Conservation (phyloP, 2,329 filamentous ascomycete species). For the Fusarium abutilonis region DNA sequence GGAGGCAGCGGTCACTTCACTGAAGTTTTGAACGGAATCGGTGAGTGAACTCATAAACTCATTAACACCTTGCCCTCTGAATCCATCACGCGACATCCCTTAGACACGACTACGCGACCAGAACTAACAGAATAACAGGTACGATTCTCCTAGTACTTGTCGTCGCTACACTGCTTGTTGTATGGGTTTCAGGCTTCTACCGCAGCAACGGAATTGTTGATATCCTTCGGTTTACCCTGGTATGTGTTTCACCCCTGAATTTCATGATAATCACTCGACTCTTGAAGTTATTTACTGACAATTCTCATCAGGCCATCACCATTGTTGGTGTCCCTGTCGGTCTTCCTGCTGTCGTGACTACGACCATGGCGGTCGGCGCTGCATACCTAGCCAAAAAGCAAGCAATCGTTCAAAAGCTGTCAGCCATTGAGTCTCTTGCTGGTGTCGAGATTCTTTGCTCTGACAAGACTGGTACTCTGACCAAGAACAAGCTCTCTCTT, state of each 20-base stretch:
- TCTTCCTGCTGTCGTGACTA: slow-evolving; percentile 92
- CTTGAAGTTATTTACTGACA: too few species aligned
- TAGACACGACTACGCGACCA: too few species aligned
- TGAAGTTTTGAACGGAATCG: slow-evolving; percentile 87
- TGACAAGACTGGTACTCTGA: slow-evolving; percentile 92
- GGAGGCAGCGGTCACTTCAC: slow-evolving; percentile 86
- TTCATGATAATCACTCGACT: too few species aligned
- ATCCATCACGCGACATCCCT: too few species aligned
- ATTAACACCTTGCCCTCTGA: too few species aligned
- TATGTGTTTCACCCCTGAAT: too few species aligned
- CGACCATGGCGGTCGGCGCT: slow-evolving; percentile 93
- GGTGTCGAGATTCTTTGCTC: slow-evolving; percentile 95
- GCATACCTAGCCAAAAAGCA: slow-evolving; percentile 92
- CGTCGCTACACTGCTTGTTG: slow-evolving; percentile 79
- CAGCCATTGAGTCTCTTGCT: slow-evolving; percentile 89
- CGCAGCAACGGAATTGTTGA: slow-evolving; percentile 81
- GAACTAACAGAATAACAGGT: too few species aligned
- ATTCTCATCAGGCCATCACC: too few species aligned
- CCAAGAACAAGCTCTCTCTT: slow-evolving; percentile 92
- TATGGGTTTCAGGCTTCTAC: slow-evolving; percentile 91
- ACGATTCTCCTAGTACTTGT: slow-evolving; percentile 82
- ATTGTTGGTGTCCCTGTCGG: slow-evolving; percentile 93
- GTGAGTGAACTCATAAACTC: too few species aligned
- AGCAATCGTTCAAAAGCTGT: slow-evolving; percentile 92
- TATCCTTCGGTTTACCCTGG: slow-evolving; percentile 86